Evolutionary conservation across 2,329 filamentous ascomycete species (phyloP).

Genomic region (Colletotrichum navitas): DNA sequence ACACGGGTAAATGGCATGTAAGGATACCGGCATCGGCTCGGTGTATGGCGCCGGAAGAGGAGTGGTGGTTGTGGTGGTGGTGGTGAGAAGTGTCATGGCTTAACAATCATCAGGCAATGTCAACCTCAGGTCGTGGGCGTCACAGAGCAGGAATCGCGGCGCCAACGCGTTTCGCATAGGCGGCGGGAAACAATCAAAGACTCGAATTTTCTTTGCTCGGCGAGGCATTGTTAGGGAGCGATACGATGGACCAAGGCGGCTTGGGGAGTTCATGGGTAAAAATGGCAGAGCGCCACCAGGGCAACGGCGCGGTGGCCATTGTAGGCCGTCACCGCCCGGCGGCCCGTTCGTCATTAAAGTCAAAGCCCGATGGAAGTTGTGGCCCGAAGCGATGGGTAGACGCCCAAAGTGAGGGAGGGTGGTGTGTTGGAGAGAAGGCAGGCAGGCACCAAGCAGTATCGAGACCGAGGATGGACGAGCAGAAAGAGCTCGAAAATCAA

Average conservation of each 20-base stretch:
- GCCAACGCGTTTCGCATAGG: not conserved
- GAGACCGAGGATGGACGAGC: too few species aligned
- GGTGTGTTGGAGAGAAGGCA: too few species aligned
- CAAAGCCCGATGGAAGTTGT: not conserved
- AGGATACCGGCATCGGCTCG: conserved; percentile 4
- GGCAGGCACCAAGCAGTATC: too few species aligned
- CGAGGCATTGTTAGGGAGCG: conserved; percentile 14
- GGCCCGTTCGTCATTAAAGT: conserved; percentile 3
- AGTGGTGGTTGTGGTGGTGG: not conserved
- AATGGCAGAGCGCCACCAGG: conserved; percentile 39
- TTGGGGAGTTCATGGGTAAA: conserved; percentile 19
- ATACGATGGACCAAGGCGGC: not conserved
- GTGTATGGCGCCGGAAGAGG: conserved; percentile 2
- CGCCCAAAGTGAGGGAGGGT: too few species aligned
- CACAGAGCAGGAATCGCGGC: conserved; percentile 8
- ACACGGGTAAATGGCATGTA: not conserved
- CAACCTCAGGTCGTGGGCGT: conserved; percentile 13
- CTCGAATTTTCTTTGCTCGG: conserved; percentile 1
- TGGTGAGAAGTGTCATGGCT: conserved; percentile 3
- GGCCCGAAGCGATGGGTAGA: not conserved
- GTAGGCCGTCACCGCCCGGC: not conserved
- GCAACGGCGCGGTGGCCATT: conserved; percentile 22
- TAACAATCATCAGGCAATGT: conserved; percentile 8
- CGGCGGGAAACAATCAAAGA: not conserved
- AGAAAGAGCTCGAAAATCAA: conserved; percentile 14